Percentiles rank a stretch among this genome's conserved stretches.
phyloP scores from a whole-genome alignment of 345 rosid species.

The Bruguiera parviflora region DNA sequence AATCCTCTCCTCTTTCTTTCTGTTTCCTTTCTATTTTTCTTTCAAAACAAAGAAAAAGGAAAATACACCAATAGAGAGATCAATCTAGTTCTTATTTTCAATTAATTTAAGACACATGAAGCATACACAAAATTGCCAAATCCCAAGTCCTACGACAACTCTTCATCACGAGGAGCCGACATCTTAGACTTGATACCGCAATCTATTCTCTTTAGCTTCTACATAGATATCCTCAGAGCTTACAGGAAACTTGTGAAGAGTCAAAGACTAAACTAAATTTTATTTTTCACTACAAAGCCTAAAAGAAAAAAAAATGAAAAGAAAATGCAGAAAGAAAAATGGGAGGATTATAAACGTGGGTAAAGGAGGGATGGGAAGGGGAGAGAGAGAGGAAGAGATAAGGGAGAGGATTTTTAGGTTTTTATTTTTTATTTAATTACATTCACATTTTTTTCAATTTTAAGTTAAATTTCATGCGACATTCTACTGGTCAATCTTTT shows the following conservation, averaged over 20 bases:
- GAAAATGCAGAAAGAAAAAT: neutral
- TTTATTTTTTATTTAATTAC: too few species aligned
- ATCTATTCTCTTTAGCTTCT: constrained; percentile 10
- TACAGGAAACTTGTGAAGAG: constrained; percentile 9
- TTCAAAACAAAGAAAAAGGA: too few species aligned
- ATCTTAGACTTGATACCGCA: constrained; percentile 1
- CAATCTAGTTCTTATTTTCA: neutral
- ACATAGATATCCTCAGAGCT: neutral
- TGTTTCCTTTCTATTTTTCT: too few species aligned
- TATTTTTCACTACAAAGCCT: neutral
- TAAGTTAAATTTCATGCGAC: too few species aligned
- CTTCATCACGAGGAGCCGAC: neutral
- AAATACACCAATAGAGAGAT: too few species aligned
- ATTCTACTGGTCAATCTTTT: too few species aligned
- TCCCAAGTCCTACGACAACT: constrained; percentile 11
- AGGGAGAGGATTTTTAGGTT: too few species aligned
- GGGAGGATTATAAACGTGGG: neutral
- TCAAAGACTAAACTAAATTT: neutral
- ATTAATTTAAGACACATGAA: neutral
- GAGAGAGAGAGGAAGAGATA: neutral
- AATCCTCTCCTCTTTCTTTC: too few species aligned
- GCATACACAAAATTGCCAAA: constrained; percentile 28
- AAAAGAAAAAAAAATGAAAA: neutral
- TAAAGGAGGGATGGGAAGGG: too few species aligned
- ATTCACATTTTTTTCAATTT: too few species aligned